A percentile compares a stretch with the other conserved stretches of the same genome.
Conservation (phyloP, 2,329 filamentous ascomycete genomes). For the Pseudogymnoascus sp. region DNA sequence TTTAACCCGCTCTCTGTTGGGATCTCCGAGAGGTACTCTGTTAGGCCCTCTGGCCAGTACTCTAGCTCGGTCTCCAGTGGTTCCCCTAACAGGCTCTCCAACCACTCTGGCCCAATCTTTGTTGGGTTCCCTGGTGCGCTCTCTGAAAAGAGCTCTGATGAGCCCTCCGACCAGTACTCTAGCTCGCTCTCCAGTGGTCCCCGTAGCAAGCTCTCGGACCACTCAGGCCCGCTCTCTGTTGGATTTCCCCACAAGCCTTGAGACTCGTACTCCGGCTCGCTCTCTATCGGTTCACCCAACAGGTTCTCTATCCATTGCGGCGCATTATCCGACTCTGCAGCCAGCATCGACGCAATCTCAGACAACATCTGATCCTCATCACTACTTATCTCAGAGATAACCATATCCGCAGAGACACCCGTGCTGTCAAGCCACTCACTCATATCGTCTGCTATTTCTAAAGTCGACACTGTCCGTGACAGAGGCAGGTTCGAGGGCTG, state of each 20-base stretch:
- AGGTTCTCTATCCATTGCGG: too few species aligned
- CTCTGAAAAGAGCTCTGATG: background rate
- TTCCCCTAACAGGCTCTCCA: background rate
- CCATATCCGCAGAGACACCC: background rate
- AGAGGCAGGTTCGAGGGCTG: background rate
- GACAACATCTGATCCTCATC: background rate
- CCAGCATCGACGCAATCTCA: background rate
- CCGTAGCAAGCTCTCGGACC: background rate
- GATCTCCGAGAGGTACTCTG: background rate
- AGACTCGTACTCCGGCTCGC: too few species aligned
- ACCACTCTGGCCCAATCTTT: background rate
- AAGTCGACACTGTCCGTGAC: background rate
- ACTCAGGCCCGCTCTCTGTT: background rate
- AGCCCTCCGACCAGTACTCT: background rate
- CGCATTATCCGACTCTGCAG: too few species aligned
- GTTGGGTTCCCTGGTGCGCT: background rate
- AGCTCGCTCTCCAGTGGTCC: background rate
- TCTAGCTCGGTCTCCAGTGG: too few species aligned
- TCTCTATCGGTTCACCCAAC: too few species aligned
- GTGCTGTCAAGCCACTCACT: background rate
- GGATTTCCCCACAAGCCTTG: too few species aligned
- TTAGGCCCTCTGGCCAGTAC: too few species aligned
- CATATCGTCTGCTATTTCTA: background rate
- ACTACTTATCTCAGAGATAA: background rate
- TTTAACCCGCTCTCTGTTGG: background rate